Evolutionary conservation across 225 moss, liverwort and hornwort genomes (phyloP).

Genomic region (Ulota crispa): DNA sequence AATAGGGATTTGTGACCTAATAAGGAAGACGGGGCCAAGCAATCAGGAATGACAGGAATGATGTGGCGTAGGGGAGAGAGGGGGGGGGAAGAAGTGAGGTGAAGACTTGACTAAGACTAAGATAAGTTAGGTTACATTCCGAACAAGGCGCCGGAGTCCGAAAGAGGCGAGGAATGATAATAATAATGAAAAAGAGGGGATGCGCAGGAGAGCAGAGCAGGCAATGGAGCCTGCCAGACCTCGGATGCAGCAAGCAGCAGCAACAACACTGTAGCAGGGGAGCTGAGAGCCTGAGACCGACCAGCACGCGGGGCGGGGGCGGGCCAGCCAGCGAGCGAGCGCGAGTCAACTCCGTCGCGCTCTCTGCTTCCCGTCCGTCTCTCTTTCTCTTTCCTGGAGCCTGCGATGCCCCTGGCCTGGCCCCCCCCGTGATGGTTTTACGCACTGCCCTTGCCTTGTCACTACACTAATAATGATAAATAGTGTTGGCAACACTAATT

Average conservation of each 20-base stretch:
- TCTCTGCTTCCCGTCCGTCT: background rate
- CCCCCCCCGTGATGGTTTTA: too few species aligned
- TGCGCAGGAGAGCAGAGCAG: background rate
- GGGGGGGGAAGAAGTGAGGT: background rate
- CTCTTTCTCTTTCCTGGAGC: background rate
- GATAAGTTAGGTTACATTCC: background rate
- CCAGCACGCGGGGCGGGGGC: background rate
- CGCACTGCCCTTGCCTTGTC: too few species aligned
- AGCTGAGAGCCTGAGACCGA: background rate
- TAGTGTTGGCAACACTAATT: too few species aligned
- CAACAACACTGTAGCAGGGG: background rate
- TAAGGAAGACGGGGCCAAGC: background rate
- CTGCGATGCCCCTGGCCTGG: too few species aligned
- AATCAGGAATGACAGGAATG: background rate
- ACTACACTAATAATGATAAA: too few species aligned
- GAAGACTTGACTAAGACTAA: too few species aligned
- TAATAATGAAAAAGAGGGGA: background rate
- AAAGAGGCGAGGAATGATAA: background rate
- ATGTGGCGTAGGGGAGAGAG: background rate
- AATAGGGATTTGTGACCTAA: slow-evolving; percentile 17
- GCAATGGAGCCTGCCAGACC: background rate
- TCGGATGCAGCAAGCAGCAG: background rate
- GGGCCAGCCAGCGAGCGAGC: background rate
- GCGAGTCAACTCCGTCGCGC: slow-evolving; percentile 6
- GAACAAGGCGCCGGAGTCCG: background rate